Conservation (phyloP, 495 filamentous ascomycete genomes). For the Tuber microsphaerosporum region DNA sequence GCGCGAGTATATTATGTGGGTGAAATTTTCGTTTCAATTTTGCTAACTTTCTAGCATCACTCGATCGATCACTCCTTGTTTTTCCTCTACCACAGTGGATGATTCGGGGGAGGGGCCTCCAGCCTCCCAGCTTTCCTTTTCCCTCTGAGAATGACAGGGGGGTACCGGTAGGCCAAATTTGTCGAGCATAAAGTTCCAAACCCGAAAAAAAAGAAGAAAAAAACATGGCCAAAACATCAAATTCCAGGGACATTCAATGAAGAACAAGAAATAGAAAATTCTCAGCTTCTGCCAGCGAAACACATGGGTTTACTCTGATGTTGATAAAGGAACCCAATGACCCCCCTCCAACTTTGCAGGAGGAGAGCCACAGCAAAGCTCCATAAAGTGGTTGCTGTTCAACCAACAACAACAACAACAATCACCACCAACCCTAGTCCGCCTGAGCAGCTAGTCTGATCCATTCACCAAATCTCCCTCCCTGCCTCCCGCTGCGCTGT, state of each 20-base stretch:
- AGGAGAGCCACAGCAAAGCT: neutral
- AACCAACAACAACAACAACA: neutral
- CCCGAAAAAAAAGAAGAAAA: neutral
- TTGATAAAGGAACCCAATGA: neutral
- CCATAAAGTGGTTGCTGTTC: neutral
- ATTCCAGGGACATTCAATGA: neutral
- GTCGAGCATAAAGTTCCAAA: neutral
- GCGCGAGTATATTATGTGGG: neutral
- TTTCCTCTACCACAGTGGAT: neutral
- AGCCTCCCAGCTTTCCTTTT: neutral
- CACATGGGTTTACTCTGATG: neutral
- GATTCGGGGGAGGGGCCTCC: neutral
- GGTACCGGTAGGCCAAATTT: neutral
- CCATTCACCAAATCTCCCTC: neutral
- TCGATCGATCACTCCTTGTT: neutral
- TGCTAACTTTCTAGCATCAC: neutral
- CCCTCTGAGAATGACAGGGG: neutral
- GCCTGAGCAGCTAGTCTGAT: neutral
- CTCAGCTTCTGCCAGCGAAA: neutral
- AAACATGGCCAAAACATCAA: neutral
- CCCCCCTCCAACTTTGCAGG: neutral
- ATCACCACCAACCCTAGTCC: neutral
- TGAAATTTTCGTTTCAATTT: neutral
- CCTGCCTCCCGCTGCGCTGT: slow-evolving; percentile 1
- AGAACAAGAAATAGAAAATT: neutral